Percentiles rank a stretch among this genome's conserved stretches.
These are phyloP conservation scores for Epichloe gansuensis DNA, from an alignment of 2,329 filamentous ascomycete genomes.

Conservation along the genomic window DNA sequence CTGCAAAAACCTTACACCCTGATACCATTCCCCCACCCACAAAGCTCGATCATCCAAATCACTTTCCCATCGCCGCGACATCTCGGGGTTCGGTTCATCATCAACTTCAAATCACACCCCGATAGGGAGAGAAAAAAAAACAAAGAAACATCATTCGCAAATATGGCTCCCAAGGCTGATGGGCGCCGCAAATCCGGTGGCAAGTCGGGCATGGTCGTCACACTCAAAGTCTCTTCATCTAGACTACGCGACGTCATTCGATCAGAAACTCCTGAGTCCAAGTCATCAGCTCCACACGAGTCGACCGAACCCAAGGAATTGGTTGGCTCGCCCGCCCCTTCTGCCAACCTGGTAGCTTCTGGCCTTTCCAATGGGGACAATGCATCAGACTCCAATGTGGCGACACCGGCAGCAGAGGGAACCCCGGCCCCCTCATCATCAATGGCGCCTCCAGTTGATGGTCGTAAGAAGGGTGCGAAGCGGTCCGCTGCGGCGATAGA, in stretches of 20 bases:
- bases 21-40: not conserved
- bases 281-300: constrained; percentile 25
- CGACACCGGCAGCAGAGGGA: constrained; percentile 42
- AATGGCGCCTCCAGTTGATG: constrained; percentile 49
- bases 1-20: not conserved
- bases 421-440: constrained; percentile 39
- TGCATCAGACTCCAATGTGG: constrained; percentile 45
- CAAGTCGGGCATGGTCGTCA: constrained; percentile 32
- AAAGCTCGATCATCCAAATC: not conserved
- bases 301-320: constrained; percentile 21
- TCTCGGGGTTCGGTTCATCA: not conserved
- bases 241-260: constrained; percentile 38
- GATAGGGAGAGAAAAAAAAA: not conserved
- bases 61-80: not conserved
- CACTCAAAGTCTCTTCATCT: constrained; percentile 36
- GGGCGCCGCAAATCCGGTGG: constrained; percentile 25
- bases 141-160: not conserved
- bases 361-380: constrained; percentile 39
- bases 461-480: constrained; percentile 60
- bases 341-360: constrained; percentile 25
- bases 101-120: constrained; percentile 4
- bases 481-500: constrained; percentile 52
- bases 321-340: constrained; percentile 33
- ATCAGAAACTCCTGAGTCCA: constrained; percentile 28
- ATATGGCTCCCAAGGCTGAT: constrained; percentile 24